Base-by-base conservation (phyloP, 2,329 filamentous ascomycete genomes). In the Botrytis medusae region DNA sequence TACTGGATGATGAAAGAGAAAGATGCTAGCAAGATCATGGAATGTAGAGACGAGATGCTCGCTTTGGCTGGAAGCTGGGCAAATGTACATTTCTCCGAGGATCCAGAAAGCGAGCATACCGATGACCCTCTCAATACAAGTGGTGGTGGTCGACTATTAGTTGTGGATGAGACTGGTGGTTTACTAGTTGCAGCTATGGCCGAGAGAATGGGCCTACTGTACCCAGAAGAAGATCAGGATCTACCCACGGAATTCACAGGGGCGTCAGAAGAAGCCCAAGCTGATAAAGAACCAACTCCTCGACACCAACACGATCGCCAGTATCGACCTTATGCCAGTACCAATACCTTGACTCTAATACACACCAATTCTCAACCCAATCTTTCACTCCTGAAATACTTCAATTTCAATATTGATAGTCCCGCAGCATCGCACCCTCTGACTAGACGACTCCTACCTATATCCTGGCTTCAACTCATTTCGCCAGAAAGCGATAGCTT, bases 391-490 rank as follows among this genome's bases (percentile, higher is more conserved):
- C 87, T 99, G 32, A 93, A 93, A 81, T 97, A 97, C 85, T 98
- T 97, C 83, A 90, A 90, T 81, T 98, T 91, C 83, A 94, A 97
- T 82, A 85, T 87, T 77, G 87, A 88, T 74, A 89, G 89, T 75
- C 89, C 75, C 9, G 59, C 63, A 42, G 57, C 71, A 25, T 71
- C 74, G 42, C 96, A 98, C 80, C 95, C 96, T 0, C 89, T 99
- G 18, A 88, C 92, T 82, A 91, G 88, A 25, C 91, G 96, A 80
- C 89, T 99, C 69, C 91, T 95, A 79, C 89, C 92, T 8, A 85
- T 98, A 44, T 95, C 93, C 42, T 99, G 95, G 95, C 88, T 99
- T 2, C 95, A 98, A 82, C 89, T 99, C 8, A 84, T 98, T 25
- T 87, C 92, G 37, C 96, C 96, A 0, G 84, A 88, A 51, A 85